Evolutionary conservation across 2,329 filamentous ascomycete species (phyloP).

Genomic region (Alternaria rosae): DNA sequence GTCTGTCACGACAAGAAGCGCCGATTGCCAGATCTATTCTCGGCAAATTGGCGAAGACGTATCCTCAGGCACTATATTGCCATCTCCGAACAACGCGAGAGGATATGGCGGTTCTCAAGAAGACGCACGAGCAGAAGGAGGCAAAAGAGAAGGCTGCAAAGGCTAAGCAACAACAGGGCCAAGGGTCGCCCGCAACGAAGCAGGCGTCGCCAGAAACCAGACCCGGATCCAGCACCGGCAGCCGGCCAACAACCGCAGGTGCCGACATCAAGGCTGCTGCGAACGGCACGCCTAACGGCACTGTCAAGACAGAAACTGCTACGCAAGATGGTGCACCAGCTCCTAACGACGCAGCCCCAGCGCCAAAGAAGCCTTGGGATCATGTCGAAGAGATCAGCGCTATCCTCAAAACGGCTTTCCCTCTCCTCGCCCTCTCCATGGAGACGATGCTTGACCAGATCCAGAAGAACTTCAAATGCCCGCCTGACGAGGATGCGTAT

Average conservation of each 20-base stretch:
- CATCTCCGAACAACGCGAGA: constrained; percentile 91
- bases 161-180: constrained; percentile 69
- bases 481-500: constrained; percentile 97
- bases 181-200: constrained; percentile 47
- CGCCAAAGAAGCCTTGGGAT: constrained; percentile 85
- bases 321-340: constrained; percentile 37
- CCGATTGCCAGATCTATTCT: constrained; percentile 85
- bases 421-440: constrained; percentile 94
- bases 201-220: constrained; percentile 47
- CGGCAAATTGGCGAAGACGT: constrained; percentile 92
- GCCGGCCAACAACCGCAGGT: constrained; percentile 42
- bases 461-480: constrained; percentile 98
- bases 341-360: constrained; percentile 32
- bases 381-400: constrained; percentile 95
- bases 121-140: constrained; percentile 74
- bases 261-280: constrained; percentile 61
- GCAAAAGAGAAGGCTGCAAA: constrained; percentile 59
- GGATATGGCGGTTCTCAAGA: constrained; percentile 92
- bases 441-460: constrained; percentile 99
- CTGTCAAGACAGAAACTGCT: constrained; percentile 50
- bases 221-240: constrained; percentile 40
- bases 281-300: constrained; percentile 51
- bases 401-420: constrained; percentile 95
- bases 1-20: constrained; percentile 89
- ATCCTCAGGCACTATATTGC: constrained; percentile 95